A percentile compares a stretch with the other conserved stretches of the same genome.
phyloP scores from a whole-genome alignment of 2,329 filamentous ascomycete species.

The Penicillium thymicola region DNA sequence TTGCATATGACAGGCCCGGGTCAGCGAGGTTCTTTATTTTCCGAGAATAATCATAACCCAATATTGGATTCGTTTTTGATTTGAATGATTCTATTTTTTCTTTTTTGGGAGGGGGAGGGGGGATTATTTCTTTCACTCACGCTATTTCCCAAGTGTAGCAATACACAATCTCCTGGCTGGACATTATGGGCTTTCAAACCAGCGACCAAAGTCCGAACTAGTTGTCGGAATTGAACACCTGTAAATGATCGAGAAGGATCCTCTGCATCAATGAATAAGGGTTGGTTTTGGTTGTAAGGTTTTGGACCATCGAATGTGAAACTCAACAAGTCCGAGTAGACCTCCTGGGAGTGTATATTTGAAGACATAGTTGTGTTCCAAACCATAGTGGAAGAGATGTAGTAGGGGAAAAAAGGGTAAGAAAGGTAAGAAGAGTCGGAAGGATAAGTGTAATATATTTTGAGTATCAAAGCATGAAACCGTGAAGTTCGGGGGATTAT shows the following conservation, averaged over 20 bases:
- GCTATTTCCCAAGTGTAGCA: constrained; percentile 43
- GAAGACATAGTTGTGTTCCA: constrained; percentile 8
- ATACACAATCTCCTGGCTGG: constrained; percentile 42
- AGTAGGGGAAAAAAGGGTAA: no score
- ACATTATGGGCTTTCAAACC: constrained; percentile 40
- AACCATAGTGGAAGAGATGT: background rate
- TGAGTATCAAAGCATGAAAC: background rate
- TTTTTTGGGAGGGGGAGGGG: no score
- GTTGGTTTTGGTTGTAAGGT: constrained; percentile 36
- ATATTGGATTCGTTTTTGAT: background rate
- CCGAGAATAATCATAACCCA: background rate
- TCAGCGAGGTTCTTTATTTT: constrained; percentile 16
- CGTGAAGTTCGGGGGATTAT: background rate
- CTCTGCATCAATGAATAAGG: constrained; percentile 44
- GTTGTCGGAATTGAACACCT: constrained; percentile 31
- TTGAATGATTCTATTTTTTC: no score
- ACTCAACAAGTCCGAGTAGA: constrained; percentile 41
- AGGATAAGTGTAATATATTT: background rate
- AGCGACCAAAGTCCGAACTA: constrained; percentile 41
- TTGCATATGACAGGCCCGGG: constrained; percentile 5
- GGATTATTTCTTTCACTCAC: constrained; percentile 28
- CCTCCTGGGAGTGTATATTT: constrained; percentile 7
- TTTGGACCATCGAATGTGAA: constrained; percentile 40
- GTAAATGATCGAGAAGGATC: constrained; percentile 39
- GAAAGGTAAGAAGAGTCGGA: no score